Percentiles rank a stretch among this genome's conserved stretches.
Conservation (phyloP, 2,329 filamentous ascomycete genomes). For the Hortaea sp. region DNA sequence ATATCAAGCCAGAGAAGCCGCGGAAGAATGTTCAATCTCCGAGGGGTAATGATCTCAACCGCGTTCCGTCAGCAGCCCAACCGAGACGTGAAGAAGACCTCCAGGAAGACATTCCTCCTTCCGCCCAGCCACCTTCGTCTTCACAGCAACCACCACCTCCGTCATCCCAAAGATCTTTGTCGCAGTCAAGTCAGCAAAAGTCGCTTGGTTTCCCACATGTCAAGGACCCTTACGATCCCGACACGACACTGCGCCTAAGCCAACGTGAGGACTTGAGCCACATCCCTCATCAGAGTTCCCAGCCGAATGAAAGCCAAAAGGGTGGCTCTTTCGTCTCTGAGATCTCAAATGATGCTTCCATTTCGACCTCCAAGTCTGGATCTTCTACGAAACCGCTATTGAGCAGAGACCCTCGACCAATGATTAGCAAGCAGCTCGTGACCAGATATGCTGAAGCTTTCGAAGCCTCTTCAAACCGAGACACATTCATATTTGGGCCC, state of each 20-base stretch:
- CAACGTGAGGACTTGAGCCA: constrained; percentile 41
- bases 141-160: constrained; percentile 13
- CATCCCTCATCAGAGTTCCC: neutral
- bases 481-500: constrained; percentile 26
- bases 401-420: neutral
- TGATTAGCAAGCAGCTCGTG: neutral
- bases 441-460: constrained; percentile 17
- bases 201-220: constrained; percentile 61
- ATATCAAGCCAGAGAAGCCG: constrained; percentile 7
- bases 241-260: constrained; percentile 54
- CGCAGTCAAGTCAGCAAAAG: constrained; percentile 26
- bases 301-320: constrained; percentile 2
- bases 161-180: constrained; percentile 11
- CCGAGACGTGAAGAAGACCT: neutral
- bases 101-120: constrained; percentile 2
- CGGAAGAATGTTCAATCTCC: constrained; percentile 2
- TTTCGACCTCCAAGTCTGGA: neutral
- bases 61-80: constrained; percentile 1
- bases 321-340: constrained; percentile 2
- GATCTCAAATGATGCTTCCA: neutral
- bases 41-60: constrained; percentile 4
- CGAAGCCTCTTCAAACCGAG: constrained; percentile 4
- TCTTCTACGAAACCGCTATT: neutral
- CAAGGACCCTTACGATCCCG: constrained; percentile 61
- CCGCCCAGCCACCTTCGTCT: constrained; percentile 8